Evolutionary conservation across 2,329 filamentous ascomycete genomes (phyloP).

Genomic region (Pestalotiopsis sp.): DNA sequence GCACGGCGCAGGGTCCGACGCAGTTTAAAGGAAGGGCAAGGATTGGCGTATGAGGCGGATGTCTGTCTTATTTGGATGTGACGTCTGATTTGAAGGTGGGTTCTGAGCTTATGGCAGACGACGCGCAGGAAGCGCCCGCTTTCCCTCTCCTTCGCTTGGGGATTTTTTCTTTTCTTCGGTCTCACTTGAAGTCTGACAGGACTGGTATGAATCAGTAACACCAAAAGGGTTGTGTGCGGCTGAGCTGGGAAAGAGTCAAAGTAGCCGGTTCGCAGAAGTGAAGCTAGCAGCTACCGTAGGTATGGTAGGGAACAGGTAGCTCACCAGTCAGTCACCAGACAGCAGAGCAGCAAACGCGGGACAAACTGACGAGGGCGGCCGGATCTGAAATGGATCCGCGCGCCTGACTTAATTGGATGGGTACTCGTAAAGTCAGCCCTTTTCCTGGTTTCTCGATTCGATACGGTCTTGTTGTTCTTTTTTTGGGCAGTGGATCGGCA

Average conservation of each 20-base stretch:
- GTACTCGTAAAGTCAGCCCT: not conserved
- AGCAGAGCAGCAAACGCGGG: not conserved
- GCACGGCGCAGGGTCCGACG: not conserved
- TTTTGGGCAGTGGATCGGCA: not conserved
- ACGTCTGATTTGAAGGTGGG: not conserved
- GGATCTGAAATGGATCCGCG: not conserved
- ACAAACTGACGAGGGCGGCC: not conserved
- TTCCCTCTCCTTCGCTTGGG: not conserved
- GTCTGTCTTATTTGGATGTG: conserved; percentile 13
- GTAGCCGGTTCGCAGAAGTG: not conserved
- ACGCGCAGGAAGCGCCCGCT: not conserved
- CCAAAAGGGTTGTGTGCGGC: not conserved
- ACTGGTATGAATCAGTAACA: not conserved
- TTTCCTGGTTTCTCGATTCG: not conserved
- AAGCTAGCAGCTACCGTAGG: not conserved
- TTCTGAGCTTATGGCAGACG: not conserved
- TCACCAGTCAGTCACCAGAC: not conserved
- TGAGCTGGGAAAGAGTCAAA: not conserved
- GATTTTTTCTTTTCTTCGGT: not conserved
- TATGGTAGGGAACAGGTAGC: not conserved
- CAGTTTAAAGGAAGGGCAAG: conserved; percentile 3
- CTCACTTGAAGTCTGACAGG: not conserved
- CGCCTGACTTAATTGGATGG: not conserved
- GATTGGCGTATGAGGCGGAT: conserved; percentile 3
- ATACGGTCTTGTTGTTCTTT: not conserved